phyloP scores from a whole-genome alignment of 2,329 filamentous ascomycete species.

The Aureobasidium subglaciale region DNA sequence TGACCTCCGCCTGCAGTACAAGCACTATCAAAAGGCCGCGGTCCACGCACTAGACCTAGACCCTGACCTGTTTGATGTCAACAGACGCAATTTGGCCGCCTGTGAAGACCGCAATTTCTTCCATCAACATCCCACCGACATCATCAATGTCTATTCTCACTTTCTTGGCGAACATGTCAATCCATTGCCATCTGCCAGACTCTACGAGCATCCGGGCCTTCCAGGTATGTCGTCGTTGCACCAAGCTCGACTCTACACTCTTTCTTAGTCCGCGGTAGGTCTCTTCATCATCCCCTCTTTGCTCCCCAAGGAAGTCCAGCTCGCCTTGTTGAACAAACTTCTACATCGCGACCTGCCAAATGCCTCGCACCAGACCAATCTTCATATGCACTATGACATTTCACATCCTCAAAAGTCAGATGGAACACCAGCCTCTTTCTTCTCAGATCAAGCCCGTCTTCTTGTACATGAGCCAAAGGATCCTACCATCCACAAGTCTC shows the following conservation, averaged over 20 bases:
- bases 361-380: conserved; percentile 72
- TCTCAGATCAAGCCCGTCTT: conserved; percentile 36
- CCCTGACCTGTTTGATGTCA: conserved; percentile 40
- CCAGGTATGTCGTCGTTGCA: conserved; percentile 50
- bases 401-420: conserved; percentile 47
- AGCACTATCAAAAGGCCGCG: conserved; percentile 54
- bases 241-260: not conserved
- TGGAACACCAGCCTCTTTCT: conserved; percentile 45
- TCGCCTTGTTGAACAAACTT: conserved; percentile 61
- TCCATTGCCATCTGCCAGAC: conserved; percentile 6
- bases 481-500: conserved; percentile 63
- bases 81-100: conserved; percentile 17
- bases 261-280: conserved; percentile 40
- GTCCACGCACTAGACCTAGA: conserved; percentile 45
- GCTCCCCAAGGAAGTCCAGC: conserved; percentile 62
- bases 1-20: conserved; percentile 64
- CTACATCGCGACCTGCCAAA: conserved; percentile 72
- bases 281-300: conserved; percentile 71
- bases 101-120: conserved; percentile 23
- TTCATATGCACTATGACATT: conserved; percentile 75
- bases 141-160: conserved; percentile 32
- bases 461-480: conserved; percentile 54
- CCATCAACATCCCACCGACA: conserved; percentile 34
- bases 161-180: conserved; percentile 8
- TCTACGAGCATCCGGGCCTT: conserved; percentile 56